These are phyloP conservation scores for Kickxella alabastrina DNA, from an alignment of 192 early-diverging fungal species.

Conservation along the genomic window DNA sequence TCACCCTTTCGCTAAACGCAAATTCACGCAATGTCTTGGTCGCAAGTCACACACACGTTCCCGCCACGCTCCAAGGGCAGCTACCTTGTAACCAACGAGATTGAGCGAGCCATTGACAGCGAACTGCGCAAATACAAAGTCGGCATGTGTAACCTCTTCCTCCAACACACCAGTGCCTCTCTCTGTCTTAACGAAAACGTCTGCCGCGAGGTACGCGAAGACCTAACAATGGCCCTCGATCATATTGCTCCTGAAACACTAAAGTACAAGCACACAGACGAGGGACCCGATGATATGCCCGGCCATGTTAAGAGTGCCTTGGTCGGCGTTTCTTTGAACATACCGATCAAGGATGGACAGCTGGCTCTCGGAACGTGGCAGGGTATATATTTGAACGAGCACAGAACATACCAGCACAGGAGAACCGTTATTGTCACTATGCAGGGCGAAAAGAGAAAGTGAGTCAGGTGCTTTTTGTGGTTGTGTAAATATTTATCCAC, in stretches of 20 bases:
- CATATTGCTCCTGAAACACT: constrained; percentile 75
- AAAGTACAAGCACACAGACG: constrained; percentile 76
- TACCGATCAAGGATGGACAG: constrained; percentile 76
- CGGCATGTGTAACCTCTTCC: constrained; percentile 83
- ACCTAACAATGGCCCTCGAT: constrained; percentile 86
- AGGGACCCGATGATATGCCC: constrained; percentile 90
- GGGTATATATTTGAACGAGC: constrained; percentile 77
- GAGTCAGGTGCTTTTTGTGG: too few species aligned
- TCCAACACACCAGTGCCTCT: constrained; percentile 90
- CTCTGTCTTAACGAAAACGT: constrained; percentile 86
- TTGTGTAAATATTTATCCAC: too few species aligned
- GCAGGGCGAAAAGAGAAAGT: constrained; percentile 63
- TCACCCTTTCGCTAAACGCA: not conserved
- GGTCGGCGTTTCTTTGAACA: constrained; percentile 78
- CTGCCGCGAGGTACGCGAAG: constrained; percentile 69
- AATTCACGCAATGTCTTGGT: constrained; percentile 45
- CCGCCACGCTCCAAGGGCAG: constrained; percentile 61
- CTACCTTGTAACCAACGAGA: constrained; percentile 72
- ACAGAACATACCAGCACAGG: constrained; percentile 57
- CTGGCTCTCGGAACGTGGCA: constrained; percentile 84
- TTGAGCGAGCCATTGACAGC: constrained; percentile 45
- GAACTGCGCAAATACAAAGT: constrained; percentile 65
- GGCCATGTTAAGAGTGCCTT: constrained; percentile 83
- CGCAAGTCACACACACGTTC: constrained; percentile 61
- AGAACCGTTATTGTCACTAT: constrained; percentile 70